Conservation (phyloP, 192 early-diverging fungal species). For the Coemansia sp. region DNA sequence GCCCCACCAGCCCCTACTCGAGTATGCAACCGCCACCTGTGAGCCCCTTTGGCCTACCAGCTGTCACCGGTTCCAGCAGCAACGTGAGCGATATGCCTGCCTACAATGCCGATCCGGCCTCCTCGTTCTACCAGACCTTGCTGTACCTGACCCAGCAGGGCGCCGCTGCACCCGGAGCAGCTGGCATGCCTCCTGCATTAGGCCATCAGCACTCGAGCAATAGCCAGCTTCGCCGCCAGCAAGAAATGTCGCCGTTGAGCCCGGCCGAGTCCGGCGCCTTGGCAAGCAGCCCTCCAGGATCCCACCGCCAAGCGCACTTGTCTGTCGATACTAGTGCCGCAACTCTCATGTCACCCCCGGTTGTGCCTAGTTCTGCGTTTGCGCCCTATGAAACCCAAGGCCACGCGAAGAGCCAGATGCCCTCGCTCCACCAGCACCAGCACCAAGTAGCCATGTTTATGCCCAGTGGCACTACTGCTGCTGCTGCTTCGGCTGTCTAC, state of each 20-base stretch:
- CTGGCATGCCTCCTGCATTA: background rate
- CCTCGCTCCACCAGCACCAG: slow-evolving; percentile 8
- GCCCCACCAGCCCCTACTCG: slow-evolving; percentile 7
- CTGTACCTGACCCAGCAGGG: slow-evolving; percentile 18
- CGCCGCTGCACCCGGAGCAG: background rate
- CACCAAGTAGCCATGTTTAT: slow-evolving; percentile 19
- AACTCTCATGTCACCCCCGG: slow-evolving; percentile 10
- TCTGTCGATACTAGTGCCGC: background rate
- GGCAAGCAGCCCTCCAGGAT: background rate
- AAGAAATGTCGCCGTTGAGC: slow-evolving; percentile 14
- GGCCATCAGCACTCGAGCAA: slow-evolving; percentile 1
- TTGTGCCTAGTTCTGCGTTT: slow-evolving; percentile 11
- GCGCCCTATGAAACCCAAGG: slow-evolving; percentile 6
- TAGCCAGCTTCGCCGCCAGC: background rate
- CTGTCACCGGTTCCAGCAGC: background rate
- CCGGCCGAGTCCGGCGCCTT: slow-evolving; percentile 3
- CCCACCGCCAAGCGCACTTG: background rate
- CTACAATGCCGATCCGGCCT: slow-evolving; percentile 8
- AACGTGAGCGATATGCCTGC: background rate
- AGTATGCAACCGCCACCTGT: slow-evolving; percentile 4
- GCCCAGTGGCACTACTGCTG: slow-evolving; percentile 9
- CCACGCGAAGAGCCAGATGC: background rate
- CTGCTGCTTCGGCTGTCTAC: background rate
- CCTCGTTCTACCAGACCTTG: slow-evolving; percentile 37
- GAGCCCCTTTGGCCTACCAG: slow-evolving; percentile 8